These are phyloP conservation scores for Aphanomyces invadans DNA, from an alignment of 352 stramenopile species.

Conservation along the genomic window DNA sequence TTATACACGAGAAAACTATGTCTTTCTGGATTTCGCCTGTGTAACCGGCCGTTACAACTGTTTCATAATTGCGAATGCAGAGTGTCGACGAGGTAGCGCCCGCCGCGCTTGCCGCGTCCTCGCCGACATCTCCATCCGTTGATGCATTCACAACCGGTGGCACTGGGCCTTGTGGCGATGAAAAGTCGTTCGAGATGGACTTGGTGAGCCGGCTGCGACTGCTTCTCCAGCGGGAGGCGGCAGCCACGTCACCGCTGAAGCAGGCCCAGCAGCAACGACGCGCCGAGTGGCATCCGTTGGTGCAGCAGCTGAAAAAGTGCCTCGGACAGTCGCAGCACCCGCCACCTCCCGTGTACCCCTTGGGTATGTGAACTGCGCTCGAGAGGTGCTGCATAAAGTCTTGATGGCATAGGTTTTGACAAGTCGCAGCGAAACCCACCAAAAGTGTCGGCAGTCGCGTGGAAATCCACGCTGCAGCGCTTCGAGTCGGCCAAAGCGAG, in stretches of 20 bases:
- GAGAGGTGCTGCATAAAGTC: too few species aligned
- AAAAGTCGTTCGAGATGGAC: not conserved
- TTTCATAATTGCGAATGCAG: too few species aligned
- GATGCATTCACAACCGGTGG: too few species aligned
- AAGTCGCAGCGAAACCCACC: not conserved
- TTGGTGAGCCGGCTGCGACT: not conserved
- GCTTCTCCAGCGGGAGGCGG: not conserved
- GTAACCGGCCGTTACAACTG: too few species aligned
- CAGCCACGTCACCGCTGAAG: not conserved
- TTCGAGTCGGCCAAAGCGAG: conserved; percentile 4
- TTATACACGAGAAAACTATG: too few species aligned
- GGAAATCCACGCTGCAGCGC: conserved; percentile 5
- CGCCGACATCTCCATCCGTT: too few species aligned
- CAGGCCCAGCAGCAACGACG: not conserved
- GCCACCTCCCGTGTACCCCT: not conserved
- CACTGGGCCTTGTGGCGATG: not conserved
- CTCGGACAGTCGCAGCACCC: not conserved
- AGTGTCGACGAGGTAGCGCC: too few species aligned
- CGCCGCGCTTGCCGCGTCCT: too few species aligned
- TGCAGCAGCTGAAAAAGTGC: not conserved
- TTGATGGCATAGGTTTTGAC: not conserved
- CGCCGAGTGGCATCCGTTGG: not conserved
- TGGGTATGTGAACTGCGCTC: not conserved
- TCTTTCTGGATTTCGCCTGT: too few species aligned
- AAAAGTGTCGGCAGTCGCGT: not conserved